A percentile compares a stretch with the other conserved stretches of the same genome.
phyloP scores from a whole-genome alignment of 2,329 filamentous ascomycete species.

The Chaetoscypha palmicola region DNA sequence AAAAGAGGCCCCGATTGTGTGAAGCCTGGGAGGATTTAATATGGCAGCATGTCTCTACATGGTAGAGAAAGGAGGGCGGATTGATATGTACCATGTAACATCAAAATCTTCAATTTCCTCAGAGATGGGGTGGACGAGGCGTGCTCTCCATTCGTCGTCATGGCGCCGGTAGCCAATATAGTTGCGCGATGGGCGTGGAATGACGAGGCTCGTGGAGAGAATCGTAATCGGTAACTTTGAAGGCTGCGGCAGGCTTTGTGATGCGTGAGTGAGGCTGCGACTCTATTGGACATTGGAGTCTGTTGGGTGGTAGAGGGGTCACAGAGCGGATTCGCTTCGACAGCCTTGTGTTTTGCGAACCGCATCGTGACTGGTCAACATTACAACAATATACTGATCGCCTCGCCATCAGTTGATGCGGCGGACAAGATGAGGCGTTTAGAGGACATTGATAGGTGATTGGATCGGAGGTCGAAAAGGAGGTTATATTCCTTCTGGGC shows the following conservation, averaged over 20 bases:
- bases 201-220: constrained; percentile 5
- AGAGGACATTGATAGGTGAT: not conserved
- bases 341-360: constrained; percentile 10
- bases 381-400: constrained; percentile 1
- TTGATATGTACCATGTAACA: constrained; percentile 58
- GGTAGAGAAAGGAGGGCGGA: not conserved
- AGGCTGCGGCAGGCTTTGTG: not conserved
- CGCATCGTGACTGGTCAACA: not conserved
- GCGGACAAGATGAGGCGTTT: not conserved
- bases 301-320: not conserved
- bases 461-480: not conserved
- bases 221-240: not conserved
- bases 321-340: not conserved
- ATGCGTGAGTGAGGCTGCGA: constrained; percentile 9
- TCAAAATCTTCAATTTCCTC: constrained; percentile 55
- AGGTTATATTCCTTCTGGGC: not conserved
- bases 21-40: constrained; percentile 69
- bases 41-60: not conserved
- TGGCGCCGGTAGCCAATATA: not conserved
- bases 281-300: constrained; percentile 9
- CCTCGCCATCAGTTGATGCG: not conserved
- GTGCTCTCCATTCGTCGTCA: constrained; percentile 9
- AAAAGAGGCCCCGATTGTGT: constrained; percentile 85
- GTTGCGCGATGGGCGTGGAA: not conserved
- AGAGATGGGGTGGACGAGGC: constrained; percentile 3